Conservation (phyloP, 2,329 filamentous ascomycete species). For the Ustulina deusta region DNA sequence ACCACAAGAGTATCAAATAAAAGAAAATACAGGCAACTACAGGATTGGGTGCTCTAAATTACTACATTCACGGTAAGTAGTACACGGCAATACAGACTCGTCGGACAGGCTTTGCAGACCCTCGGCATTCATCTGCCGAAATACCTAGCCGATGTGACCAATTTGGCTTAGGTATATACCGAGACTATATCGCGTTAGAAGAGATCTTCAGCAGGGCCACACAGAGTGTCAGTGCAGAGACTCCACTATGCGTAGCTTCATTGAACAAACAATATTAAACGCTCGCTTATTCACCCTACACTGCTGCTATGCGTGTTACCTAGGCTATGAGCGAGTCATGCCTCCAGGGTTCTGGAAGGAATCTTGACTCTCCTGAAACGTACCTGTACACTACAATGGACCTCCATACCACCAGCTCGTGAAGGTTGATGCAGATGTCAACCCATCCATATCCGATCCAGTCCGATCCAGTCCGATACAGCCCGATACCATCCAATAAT, state of each 20-base stretch:
- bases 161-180: conserved; percentile 1
- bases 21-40: too few species aligned
- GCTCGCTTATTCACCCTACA: conserved; percentile 19
- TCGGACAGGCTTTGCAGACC: neutral
- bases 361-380: conserved; percentile 17
- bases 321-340: conserved; percentile 26
- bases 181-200: conserved; percentile 10
- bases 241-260: conserved; percentile 2
- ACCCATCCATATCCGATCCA: neutral
- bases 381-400: neutral
- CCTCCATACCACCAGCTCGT: neutral
- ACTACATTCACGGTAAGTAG: neutral
- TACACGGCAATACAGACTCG: neutral
- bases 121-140: conserved; percentile 12
- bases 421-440: neutral
- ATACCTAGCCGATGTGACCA: conserved; percentile 17
- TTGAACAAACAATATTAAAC: conserved; percentile 21
- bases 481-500: neutral
- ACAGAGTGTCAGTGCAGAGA: too few species aligned
- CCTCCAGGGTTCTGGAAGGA: neutral
- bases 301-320: neutral
- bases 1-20: conserved; percentile 1
- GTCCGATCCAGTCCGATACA: too few species aligned
- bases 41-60: conserved; percentile 5
- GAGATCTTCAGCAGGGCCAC: conserved; percentile 15